Evolutionary conservation across 768 basidiomycete species (phyloP), one percentile per base, ranked within the genome.

Genomic region (Mrakia blollopis): DNA sequence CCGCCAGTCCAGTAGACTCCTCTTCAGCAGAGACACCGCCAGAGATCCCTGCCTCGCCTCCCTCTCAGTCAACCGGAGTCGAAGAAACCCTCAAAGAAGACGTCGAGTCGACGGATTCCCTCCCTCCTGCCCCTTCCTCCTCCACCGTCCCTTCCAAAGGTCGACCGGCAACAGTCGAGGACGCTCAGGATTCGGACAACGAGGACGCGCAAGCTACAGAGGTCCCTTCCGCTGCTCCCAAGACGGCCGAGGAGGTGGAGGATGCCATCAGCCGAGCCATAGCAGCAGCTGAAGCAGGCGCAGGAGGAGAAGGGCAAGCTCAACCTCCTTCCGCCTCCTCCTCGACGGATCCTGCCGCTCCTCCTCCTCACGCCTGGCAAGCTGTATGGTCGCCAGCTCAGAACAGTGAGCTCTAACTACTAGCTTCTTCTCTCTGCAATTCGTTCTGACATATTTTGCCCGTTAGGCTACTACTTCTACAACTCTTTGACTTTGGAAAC

Each of bases 341-440:
- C 13, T 50, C 47, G 14, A 6, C 39, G 50, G 9, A 52, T 4
- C 50, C 57, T 70, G 37, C 16, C 50, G 32, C 37, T 25, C 35
- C 28, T 0, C 23, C 68, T 0, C 7, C 57, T 35, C 68, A 76
- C 54, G 37, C 68, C 35, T 76, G 75, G 75, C 75, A 76, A 28
- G 75, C 75, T 2, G 75, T 76, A 9, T 76, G 75, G 75, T 60
- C 67, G 16, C 68, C 75, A 11, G 37, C 75, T 18, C 75, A 76
- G 28, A 76, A 76, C 32, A 52, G 57, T 62, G 25, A 67, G 54
- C n/a, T 61, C 32, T 39, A 47, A 65, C 35, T 54, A 10, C 13
- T 23, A 72, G 13, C 25, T 25, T n/a, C 30, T 14, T 5, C 61
- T n/a, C 25, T 30, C 1, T 11, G 44, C 39, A 47, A 23, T 37